Evolutionary conservation across 2,329 filamentous ascomycete genomes (phyloP).

Genomic region (Pseudocercospora ulei): DNA sequence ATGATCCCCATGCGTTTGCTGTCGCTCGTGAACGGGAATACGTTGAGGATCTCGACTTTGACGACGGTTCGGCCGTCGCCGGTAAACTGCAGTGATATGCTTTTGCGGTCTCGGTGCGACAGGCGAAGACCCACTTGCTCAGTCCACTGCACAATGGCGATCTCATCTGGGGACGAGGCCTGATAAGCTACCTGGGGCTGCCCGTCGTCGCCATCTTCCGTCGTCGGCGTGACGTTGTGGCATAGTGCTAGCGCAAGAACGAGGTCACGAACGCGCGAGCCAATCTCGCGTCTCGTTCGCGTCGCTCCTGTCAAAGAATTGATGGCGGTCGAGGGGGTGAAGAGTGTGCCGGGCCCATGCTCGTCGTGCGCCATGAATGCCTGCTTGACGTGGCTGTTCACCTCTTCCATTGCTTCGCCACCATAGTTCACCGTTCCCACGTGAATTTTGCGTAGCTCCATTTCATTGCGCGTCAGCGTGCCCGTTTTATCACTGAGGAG

Average conservation of each 20-base stretch:
- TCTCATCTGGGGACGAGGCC: constrained; percentile 94
- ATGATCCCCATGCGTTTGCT: constrained; percentile 98
- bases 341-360: constrained; percentile 40
- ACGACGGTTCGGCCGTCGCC: constrained; percentile 66
- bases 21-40: constrained; percentile 96
- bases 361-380: constrained; percentile 53
- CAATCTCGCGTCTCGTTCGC: constrained; percentile 83
- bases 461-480: constrained; percentile 81
- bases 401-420: constrained; percentile 98
- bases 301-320: constrained; percentile 50
- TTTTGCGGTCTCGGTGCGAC: constrained; percentile 73
- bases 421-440: constrained; percentile 97
- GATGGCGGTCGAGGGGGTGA: constrained; percentile 65
- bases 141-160: constrained; percentile 93
- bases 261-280: constrained; percentile 82
- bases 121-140: constrained; percentile 82
- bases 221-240: constrained; percentile 91
- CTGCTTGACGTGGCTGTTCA: constrained; percentile 73
- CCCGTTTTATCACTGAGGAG: constrained; percentile 94
- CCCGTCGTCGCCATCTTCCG: constrained; percentile 66
- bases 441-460: constrained; percentile 93
- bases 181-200: constrained; percentile 75
- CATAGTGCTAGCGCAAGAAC: constrained; percentile 86
- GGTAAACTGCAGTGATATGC: constrained; percentile 70
- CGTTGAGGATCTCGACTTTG: constrained; percentile 76